Conservation (phyloP, 179 eudicot species). For the Camellia oleifera region DNA sequence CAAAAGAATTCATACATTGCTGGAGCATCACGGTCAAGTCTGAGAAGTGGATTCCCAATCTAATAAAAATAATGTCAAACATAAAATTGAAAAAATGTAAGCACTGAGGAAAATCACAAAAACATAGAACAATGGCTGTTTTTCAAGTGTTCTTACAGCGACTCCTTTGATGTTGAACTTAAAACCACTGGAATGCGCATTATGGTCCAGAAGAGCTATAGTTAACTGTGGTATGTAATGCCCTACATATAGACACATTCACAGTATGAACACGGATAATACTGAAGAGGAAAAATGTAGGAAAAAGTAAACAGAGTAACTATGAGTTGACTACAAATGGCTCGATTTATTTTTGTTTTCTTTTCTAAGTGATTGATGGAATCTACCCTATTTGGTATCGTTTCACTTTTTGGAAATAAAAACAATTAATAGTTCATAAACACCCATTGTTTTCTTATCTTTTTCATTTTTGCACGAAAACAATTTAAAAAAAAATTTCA, state of each 20-base stretch:
- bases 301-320: no score
- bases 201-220: slow-evolving; percentile 68
- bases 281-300: no score
- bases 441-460: no score
- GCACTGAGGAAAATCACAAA: neutral
- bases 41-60: slow-evolving; percentile 95
- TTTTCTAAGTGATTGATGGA: neutral
- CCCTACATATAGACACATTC: slow-evolving; percentile 36
- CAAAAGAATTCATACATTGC: slow-evolving; percentile 79
- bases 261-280: no score
- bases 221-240: slow-evolving; percentile 95
- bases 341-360: neutral
- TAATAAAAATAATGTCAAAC: slow-evolving; percentile 8
- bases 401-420: no score
- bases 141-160: slow-evolving; percentile 51
- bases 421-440: no score
- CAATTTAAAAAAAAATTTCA: no score
- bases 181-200: slow-evolving; percentile 48
- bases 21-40: slow-evolving; percentile 73
- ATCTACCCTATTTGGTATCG: no score
- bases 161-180: slow-evolving; percentile 86
- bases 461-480: no score
- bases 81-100: neutral
- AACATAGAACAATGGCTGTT: neutral
- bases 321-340: neutral